A percentile compares a stretch with the other conserved stretches of the same genome.
These are phyloP conservation scores for Puccinia novopanici DNA, from an alignment of 1,284 basidiomycete genomes.

Conservation along the genomic window DNA sequence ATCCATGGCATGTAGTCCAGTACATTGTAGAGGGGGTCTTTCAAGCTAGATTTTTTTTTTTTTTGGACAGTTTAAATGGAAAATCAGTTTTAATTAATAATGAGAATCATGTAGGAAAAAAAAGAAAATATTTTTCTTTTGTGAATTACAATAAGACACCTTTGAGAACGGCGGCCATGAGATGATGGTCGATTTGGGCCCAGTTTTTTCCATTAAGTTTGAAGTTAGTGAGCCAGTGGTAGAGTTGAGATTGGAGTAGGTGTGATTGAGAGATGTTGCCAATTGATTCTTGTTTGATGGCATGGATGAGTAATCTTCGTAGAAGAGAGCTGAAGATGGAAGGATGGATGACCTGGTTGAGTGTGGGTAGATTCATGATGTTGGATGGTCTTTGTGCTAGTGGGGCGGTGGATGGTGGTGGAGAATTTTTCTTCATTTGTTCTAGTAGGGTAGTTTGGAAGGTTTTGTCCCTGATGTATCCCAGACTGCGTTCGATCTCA, in stretches of 20 bases:
- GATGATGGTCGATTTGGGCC: conserved; percentile 46
- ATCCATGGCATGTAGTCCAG: conserved; percentile 49
- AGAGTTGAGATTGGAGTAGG: conserved; percentile 30
- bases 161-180: conserved; percentile 46
- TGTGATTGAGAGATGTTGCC: not conserved
- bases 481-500: conserved; percentile 31
- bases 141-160: conserved; percentile 48
- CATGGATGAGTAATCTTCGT: conserved; percentile 18
- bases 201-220: conserved; percentile 29
- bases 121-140: not conserved
- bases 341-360: conserved; percentile 36
- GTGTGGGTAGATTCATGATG: conserved; percentile 40
- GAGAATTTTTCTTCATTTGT: not conserved
- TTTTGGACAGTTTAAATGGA: too few species aligned
- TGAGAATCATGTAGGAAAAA: too few species aligned
- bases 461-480: conserved; percentile 15
- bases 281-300: conserved; percentile 40
- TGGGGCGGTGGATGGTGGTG: too few species aligned
- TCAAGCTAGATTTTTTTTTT: too few species aligned
- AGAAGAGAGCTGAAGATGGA: conserved; percentile 43
- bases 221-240: conserved; percentile 39
- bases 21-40: conserved; percentile 27
- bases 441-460: not conserved
- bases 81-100: too few species aligned
- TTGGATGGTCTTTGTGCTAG: too few species aligned